Percentiles rank a stretch among this genome's conserved stretches.
phyloP scores from a whole-genome alignment of 2,329 filamentous ascomycete species.

The Phyllosticta citriasiana region DNA sequence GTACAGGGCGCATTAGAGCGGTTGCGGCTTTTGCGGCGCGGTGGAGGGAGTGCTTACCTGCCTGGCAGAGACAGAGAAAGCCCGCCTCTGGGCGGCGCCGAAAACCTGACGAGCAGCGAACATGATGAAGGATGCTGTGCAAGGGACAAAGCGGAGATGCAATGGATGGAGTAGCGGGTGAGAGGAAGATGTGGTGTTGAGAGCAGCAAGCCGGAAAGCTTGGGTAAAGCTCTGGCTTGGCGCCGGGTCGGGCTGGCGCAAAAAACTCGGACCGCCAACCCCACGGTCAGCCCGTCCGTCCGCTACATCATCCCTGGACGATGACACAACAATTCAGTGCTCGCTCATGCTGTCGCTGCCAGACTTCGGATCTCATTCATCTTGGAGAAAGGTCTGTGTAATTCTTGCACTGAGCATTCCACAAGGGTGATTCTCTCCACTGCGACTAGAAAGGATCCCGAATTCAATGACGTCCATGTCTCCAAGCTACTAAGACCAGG shows the following conservation, averaged over 20 bases:
- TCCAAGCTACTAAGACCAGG: not conserved
- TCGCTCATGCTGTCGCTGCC: too few relatives aligned
- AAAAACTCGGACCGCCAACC: slow-evolving; percentile 4
- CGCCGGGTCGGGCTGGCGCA: not conserved
- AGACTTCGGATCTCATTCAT: too few relatives aligned
- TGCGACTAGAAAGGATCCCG: not conserved
- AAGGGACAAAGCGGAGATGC: slow-evolving; percentile 16
- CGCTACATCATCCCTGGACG: not conserved
- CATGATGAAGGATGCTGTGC: slow-evolving; percentile 45
- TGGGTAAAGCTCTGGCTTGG: slow-evolving; percentile 6
- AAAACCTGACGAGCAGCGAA: slow-evolving; percentile 53
- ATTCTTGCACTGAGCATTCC: too few relatives aligned
- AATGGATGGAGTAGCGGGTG: slow-evolving; percentile 14
- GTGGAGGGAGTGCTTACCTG: slow-evolving; percentile 31
- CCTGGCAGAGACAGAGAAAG: slow-evolving; percentile 43
- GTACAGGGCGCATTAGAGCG: not conserved
- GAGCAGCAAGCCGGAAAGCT: slow-evolving; percentile 3
- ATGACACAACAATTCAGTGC: not conserved
- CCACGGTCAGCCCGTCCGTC: not conserved
- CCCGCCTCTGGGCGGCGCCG: slow-evolving; percentile 40
- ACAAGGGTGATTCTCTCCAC: not conserved
- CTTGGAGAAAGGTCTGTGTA: too few relatives aligned
- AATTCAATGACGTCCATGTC: not conserved
- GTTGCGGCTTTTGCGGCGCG: slow-evolving; percentile 11
- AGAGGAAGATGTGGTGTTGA: slow-evolving; percentile 10